Evolutionary conservation across 1,139 yeast species (phyloP).

Genomic region (Geotrichum histeridarum): DNA sequence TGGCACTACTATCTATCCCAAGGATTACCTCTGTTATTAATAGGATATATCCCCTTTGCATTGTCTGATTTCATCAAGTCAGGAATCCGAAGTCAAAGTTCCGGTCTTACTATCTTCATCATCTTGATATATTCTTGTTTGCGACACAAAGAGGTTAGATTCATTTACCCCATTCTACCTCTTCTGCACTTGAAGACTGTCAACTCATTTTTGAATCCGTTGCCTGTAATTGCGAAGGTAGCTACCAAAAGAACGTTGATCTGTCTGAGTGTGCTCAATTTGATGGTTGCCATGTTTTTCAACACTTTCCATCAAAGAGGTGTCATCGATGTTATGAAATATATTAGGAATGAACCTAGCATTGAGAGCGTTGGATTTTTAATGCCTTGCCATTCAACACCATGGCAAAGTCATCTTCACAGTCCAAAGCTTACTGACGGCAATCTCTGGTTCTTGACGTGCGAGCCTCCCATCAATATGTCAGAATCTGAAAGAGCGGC

Average conservation of each 20-base stretch:
- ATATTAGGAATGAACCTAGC: constrained; percentile 42
- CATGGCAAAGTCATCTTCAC: constrained; percentile 86
- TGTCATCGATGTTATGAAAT: constrained; percentile 60
- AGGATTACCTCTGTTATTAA: constrained; percentile 70
- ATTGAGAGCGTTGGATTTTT: constrained; percentile 62
- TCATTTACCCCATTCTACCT: constrained; percentile 84
- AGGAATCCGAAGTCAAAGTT: constrained; percentile 25
- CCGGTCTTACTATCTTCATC: constrained; percentile 41
- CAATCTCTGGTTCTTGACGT: constrained; percentile 71
- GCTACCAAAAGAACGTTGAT: constrained; percentile 18
- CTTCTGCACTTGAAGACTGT: constrained; percentile 42
- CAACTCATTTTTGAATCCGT: constrained; percentile 10
- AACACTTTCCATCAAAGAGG: constrained; percentile 77
- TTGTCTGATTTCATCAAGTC: constrained; percentile 40
- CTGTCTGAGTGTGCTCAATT: constrained; percentile 41
- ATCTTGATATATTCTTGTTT: constrained; percentile 56
- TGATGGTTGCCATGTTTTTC: constrained; percentile 49
- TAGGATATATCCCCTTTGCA: constrained; percentile 62
- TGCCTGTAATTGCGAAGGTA: constrained; percentile 22
- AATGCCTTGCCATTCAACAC: constrained; percentile 96
- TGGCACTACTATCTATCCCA: constrained; percentile 82
- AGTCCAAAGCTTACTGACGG: constrained; percentile 40
- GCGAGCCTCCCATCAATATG: constrained; percentile 74
- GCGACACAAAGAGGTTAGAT: constrained; percentile 85
- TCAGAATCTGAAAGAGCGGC: constrained; percentile 33